Percentiles rank a stretch among this genome's conserved stretches.
Evolutionary conservation across 1,284 basidiomycete species (phyloP).

Genomic region (Sparassis latifolia): DNA sequence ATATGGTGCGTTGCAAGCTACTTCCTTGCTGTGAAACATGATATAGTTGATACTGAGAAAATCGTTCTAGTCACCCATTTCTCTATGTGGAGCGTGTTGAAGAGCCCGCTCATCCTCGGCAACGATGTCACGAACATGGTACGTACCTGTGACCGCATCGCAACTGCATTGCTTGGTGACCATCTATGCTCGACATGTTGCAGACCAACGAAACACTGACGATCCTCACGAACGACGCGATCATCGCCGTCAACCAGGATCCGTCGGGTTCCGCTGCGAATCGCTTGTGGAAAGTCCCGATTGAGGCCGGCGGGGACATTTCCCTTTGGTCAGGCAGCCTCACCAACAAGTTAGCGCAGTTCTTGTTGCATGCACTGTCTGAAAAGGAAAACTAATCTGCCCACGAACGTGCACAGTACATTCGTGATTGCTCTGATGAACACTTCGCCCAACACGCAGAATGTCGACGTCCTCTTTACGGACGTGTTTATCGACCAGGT

Average conservation of each 20-base stretch:
- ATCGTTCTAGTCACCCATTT: constrained; percentile 30
- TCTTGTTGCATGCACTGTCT: neutral
- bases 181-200: neutral
- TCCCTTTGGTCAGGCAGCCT: constrained; percentile 28
- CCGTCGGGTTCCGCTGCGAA: constrained; percentile 21
- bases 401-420: constrained; percentile 9
- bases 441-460: constrained; percentile 27
- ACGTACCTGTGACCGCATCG: neutral
- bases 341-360: constrained; percentile 22
- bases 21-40: neutral
- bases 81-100: constrained; percentile 37
- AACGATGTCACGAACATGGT: constrained; percentile 35
- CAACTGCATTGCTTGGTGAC: too few species aligned
- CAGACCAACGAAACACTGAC: constrained; percentile 27
- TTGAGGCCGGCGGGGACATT: constrained; percentile 23
- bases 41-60: neutral
- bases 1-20: constrained; percentile 22
- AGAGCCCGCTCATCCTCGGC: constrained; percentile 36
- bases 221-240: constrained; percentile 31
- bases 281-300: constrained; percentile 25
- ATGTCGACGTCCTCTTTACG: constrained; percentile 24
- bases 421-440: constrained; percentile 32
- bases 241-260: constrained; percentile 31
- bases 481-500: constrained; percentile 32
- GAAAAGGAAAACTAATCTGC: neutral